These are phyloP conservation scores for Beta macrorhiza DNA, from an alignment of 179 eudicot species.

Conservation along the genomic window DNA sequence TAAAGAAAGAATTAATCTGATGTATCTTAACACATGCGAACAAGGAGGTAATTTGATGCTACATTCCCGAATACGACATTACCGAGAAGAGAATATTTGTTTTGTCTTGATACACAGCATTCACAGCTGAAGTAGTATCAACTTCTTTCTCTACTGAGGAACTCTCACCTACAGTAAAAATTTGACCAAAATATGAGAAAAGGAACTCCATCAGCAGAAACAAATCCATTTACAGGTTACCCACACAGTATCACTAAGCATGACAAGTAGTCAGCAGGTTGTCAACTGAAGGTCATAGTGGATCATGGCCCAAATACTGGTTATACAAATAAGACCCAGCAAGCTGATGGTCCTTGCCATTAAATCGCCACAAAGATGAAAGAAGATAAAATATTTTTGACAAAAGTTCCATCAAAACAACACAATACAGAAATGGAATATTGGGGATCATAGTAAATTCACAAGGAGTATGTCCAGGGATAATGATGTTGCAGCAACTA, in stretches of 20 bases:
- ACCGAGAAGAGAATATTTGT: constrained; percentile 96
- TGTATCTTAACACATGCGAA: background rate
- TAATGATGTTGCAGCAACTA: background rate
- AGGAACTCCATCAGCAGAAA: background rate
- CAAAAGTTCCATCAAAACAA: background rate
- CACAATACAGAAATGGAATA: no score
- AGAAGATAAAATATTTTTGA: background rate
- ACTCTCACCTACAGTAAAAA: constrained; percentile 76
- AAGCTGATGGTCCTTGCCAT: background rate
- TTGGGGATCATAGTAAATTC: background rate
- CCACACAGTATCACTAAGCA: background rate
- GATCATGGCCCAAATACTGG: background rate
- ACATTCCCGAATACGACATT: constrained; percentile 24
- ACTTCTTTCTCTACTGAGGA: constrained; percentile 95
- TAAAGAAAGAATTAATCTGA: background rate
- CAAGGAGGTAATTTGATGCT: background rate
- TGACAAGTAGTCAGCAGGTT: background rate
- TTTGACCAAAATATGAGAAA: constrained; percentile 8
- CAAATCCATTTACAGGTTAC: background rate
- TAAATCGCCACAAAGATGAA: background rate
- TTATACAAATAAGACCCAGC: background rate
- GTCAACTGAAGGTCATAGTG: background rate
- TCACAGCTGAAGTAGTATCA: constrained; percentile 61
- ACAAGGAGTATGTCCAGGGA: background rate
- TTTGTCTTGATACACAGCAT: constrained; percentile 98